A percentile compares a stretch with the other conserved stretches of the same genome.
phyloP scores from a whole-genome alignment of 2,329 filamentous ascomycete genomes.

The Neonectria punicea region DNA sequence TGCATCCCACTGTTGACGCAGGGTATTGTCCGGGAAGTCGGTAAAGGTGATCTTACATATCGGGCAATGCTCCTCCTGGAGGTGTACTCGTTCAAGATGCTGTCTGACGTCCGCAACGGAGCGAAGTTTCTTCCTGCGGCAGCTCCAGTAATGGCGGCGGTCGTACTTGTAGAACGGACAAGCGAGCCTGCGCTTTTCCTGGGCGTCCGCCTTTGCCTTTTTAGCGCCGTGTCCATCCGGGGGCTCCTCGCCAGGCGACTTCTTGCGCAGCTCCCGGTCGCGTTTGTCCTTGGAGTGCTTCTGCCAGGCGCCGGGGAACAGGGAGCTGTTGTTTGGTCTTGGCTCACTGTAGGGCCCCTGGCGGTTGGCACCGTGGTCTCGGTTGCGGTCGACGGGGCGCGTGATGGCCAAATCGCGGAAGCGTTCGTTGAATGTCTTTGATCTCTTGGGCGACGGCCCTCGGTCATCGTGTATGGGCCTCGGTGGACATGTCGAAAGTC shows the following conservation, averaged over 20 bases:
- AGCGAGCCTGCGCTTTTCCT: background rate
- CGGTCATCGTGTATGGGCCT: too few species aligned
- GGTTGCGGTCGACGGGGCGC: too few species aligned
- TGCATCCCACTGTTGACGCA: background rate
- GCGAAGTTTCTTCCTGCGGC: accelerated
- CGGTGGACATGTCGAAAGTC: too few species aligned
- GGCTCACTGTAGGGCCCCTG: background rate
- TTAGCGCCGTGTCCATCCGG: background rate
- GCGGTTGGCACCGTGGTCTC: too few species aligned
- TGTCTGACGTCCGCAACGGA: background rate
- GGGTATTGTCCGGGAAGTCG: background rate
- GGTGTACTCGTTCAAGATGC: background rate
- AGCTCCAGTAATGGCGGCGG: background rate
- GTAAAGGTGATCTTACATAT: background rate
- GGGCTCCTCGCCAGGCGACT: background rate
- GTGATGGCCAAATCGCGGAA: too few species aligned
- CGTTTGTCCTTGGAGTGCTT: background rate
- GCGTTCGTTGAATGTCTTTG: too few species aligned
- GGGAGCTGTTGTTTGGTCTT: background rate
- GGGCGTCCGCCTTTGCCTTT: background rate
- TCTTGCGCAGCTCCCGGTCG: background rate
- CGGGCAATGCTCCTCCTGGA: background rate
- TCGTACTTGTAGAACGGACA: background rate
- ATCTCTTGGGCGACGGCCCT: too few species aligned
- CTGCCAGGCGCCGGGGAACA: background rate